Evolutionary conservation across 163 green algal genomes (phyloP), one percentile per base, ranked within the genome.

Genomic region (Chlamydomonas reinhardtii): DNA sequence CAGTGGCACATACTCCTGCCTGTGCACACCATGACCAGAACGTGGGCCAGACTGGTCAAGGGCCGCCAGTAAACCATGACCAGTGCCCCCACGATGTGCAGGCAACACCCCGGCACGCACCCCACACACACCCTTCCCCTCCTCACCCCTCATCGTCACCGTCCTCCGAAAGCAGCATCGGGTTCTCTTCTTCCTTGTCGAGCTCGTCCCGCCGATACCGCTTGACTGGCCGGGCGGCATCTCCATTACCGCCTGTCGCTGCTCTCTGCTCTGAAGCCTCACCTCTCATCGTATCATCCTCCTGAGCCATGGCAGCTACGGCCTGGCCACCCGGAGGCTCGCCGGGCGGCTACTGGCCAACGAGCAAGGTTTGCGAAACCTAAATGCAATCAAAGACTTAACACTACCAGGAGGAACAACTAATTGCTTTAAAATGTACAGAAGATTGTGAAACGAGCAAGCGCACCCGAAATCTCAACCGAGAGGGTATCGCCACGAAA

Each of bases 1-100:
- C 6, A 99, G 56, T 0, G 97, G 96, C 29, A 99, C 84, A 54
- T 99, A 99, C 89, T 99, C 97, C 73, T 97, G 94, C 69, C 31
- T 88, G 86, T 74, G 89, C 39, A 14, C 39, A 48, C 39, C 39
- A 48, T 48, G 39, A 48, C 5, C 5, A 48, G 39, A 48, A 8
- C 5, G 91, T 71, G 66, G 80, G 48, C 9, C 43, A 54, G 11
- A 54, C 43, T n/a, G n/a, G n/a, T n/a, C n/a, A n/a, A n/a, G n/a
- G n/a, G n/a, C n/a, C n/a, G n/a, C n/a, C n/a, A n/a, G n/a, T n/a
- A n/a, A n/a, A n/a, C n/a, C n/a, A n/a, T n/a, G n/a, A n/a, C n/a
- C n/a, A n/a, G n/a, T n/a, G n/a, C n/a, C n/a, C n/a, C n/a, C n/a
- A n/a, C n/a, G n/a, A n/a, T n/a, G n/a, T n/a, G n/a, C n/a, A n/a